These are phyloP conservation scores for Orobanche coerulescens DNA, from an alignment of 257 asterid genomes.

Conservation along the genomic window DNA sequence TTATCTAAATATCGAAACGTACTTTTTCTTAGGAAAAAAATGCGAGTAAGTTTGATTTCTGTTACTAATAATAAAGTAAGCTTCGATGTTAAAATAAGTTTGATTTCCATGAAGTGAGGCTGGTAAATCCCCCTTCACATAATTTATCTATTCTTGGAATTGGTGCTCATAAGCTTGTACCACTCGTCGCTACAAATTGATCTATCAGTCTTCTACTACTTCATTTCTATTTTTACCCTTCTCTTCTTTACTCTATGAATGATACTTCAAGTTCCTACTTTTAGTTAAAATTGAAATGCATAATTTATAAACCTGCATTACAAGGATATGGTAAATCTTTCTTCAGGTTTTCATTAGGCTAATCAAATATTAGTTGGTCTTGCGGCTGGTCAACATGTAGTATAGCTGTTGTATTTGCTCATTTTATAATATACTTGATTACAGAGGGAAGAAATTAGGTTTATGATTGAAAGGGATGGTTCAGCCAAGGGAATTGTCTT, in stretches of 20 bases:
- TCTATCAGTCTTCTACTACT: too few relatives aligned
- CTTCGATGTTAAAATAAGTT: background rate
- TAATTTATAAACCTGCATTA: background rate
- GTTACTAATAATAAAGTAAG: background rate
- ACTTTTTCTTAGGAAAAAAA: background rate
- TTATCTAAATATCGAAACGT: background rate
- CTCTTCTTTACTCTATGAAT: too few relatives aligned
- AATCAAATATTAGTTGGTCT: background rate
- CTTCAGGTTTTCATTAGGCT: background rate
- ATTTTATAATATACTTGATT: slow-evolving; percentile 19
- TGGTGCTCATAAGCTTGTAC: background rate
- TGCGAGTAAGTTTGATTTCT: background rate
- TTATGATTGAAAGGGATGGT: slow-evolving; percentile 93
- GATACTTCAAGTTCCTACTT: too few relatives aligned
- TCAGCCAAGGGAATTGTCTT: slow-evolving; percentile 95
- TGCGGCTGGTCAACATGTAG: background rate
- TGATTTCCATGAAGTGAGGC: background rate
- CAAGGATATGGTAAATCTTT: background rate
- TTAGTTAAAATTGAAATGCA: too few relatives aligned
- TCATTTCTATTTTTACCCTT: too few relatives aligned
- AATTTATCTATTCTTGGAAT: background rate
- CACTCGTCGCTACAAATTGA: too few relatives aligned
- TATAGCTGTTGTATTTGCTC: slow-evolving; percentile 13
- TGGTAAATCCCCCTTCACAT: background rate
- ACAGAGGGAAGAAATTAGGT: slow-evolving; percentile 93